Conservation (phyloP, 257 asterid species). For the Prunella vulgaris region DNA sequence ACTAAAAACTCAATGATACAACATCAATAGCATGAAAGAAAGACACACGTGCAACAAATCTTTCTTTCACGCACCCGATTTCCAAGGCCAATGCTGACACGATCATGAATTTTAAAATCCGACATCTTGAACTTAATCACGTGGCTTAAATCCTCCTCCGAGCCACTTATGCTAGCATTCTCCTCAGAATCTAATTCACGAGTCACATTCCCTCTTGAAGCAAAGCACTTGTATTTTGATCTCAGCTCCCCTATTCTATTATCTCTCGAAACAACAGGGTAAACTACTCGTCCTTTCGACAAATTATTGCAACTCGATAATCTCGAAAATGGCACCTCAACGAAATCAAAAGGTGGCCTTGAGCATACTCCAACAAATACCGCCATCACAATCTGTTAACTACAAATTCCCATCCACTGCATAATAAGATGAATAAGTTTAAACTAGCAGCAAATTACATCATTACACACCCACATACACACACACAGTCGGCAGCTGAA, state of each 20-base stretch:
- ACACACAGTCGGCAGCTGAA: neutral
- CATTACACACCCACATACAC: neutral
- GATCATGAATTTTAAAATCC: constrained; percentile 68
- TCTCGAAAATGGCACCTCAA: constrained; percentile 36
- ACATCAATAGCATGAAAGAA: constrained; percentile 6
- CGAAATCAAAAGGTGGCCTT: constrained; percentile 43
- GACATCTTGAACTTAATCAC: constrained; percentile 80
- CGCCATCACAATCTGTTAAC: constrained; percentile 42
- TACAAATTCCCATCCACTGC: constrained; percentile 22
- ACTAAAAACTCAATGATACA: no score
- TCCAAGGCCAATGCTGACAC: constrained; percentile 79
- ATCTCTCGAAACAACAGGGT: constrained; percentile 24
- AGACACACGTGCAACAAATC: neutral
- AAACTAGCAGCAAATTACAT: neutral
- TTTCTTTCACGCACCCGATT: constrained; percentile 46
- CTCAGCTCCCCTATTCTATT: constrained; percentile 16
- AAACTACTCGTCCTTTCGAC: constrained; percentile 24
- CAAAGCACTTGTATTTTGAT: constrained; percentile 33
- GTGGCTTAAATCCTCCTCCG: constrained; percentile 60
- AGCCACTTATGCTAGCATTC: constrained; percentile 31
- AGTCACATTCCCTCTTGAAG: constrained; percentile 35
- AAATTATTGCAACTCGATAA: constrained; percentile 24
- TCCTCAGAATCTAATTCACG: constrained; percentile 40
- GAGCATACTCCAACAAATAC: constrained; percentile 43
- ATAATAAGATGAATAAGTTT: constrained; percentile 4